Evolutionary conservation across 2,329 filamentous ascomycete genomes (phyloP).

Genomic region (Cytospora piceicola): DNA sequence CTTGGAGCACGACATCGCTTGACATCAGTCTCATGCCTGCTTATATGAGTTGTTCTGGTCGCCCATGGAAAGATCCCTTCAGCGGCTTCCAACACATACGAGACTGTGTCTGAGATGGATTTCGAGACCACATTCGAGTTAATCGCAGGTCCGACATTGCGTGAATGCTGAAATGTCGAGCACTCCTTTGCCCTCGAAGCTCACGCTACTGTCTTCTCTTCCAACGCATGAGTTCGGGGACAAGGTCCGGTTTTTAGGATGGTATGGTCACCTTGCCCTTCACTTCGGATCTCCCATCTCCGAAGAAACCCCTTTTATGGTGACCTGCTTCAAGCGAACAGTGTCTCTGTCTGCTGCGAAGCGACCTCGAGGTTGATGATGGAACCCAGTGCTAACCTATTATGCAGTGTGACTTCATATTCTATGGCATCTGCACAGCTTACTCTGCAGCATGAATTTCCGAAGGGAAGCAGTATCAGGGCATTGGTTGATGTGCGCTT

Average conservation of each 20-base stretch:
- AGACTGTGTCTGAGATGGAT: constrained; percentile 18
- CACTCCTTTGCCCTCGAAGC: constrained; percentile 65
- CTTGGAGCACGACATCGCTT: background rate
- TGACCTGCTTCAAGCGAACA: background rate
- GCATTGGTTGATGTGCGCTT: constrained; percentile 73
- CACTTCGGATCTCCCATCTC: background rate
- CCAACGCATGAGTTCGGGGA: constrained; percentile 55
- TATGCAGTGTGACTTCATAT: constrained; percentile 54
- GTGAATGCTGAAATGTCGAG: constrained; percentile 48
- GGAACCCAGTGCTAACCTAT: constrained; percentile 28
- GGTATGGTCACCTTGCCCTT: constrained; percentile 59
- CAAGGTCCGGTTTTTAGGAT: constrained; percentile 93
- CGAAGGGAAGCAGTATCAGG: constrained; percentile 48
- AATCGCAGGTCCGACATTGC: constrained; percentile 1
- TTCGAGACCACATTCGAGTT: background rate
- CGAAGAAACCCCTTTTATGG: background rate
- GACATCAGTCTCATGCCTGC: background rate
- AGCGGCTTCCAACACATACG: background rate
- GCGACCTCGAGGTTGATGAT: background rate
- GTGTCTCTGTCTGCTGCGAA: background rate
- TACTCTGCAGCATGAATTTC: constrained; percentile 69
- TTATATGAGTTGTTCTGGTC: background rate
- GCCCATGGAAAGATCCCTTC: background rate
- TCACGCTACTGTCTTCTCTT: constrained; percentile 68
- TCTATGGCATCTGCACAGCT: constrained; percentile 62